A percentile compares a stretch with the other conserved stretches of the same genome.
phyloP scores from a whole-genome alignment of 495 filamentous ascomycete species.

The Margaritispora aquatica region DNA sequence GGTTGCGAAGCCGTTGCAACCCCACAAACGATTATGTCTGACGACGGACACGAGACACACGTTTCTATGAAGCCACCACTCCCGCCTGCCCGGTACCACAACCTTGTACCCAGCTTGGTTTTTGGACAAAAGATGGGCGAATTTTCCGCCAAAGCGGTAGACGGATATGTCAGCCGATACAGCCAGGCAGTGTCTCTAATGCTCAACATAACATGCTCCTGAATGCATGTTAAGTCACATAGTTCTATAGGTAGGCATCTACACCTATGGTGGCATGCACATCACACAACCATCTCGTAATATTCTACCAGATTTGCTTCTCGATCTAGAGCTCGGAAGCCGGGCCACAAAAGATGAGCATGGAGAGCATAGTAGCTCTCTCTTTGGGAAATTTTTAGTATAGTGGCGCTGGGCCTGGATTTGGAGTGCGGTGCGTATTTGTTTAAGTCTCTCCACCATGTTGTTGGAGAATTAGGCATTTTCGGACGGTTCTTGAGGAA shows the following conservation, averaged over 20 bases:
- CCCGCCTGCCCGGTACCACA: neutral
- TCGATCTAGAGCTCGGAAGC: neutral
- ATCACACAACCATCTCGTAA: neutral
- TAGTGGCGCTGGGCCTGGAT: neutral
- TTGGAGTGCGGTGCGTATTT: neutral
- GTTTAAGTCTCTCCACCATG: neutral
- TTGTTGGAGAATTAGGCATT: neutral
- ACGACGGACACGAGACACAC: conserved; percentile 5
- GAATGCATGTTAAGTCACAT: too few species aligned
- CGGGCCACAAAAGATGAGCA: neutral
- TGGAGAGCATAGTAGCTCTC: neutral
- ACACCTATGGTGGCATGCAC: neutral
- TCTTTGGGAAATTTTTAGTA: neutral
- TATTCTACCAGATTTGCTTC: neutral
- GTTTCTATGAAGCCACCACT: conserved; percentile 4
- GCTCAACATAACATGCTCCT: neutral
- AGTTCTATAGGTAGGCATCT: neutral
- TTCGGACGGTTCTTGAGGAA: neutral
- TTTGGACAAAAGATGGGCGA: neutral
- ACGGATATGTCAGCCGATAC: neutral
- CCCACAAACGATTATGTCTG: conserved; percentile 1
- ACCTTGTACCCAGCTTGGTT: neutral
- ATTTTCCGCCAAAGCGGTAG: neutral
- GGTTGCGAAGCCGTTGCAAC: neutral
- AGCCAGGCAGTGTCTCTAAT: neutral